Base-by-base conservation (phyloP, 1,284 basidiomycete genomes). In the Ganoderma resinaceum region DNA sequence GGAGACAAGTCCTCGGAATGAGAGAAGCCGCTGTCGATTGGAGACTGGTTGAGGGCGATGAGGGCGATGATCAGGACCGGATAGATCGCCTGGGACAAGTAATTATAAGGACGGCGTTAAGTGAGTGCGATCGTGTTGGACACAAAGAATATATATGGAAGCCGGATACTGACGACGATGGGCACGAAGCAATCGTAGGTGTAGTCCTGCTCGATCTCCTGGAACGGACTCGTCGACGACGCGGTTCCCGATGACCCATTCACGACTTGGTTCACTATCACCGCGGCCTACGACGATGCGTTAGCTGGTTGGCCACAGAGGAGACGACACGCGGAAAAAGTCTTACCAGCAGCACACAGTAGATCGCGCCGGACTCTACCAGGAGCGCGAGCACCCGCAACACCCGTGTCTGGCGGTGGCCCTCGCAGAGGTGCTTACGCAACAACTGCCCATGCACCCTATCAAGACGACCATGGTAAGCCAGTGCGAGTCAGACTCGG, bases 301-400 rank as follows among this genome's bases (percentile, higher is more conserved):
- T 26, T 16, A 26, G 4, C 11, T n/a, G n/a, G 43, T 46, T n/a
- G n/a, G 8, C n/a, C 20, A n/a, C 8, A n/a, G 20, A 9, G n/a
- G n/a, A 23, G 6, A 46, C 5, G 8, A 31, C n/a, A n/a, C n/a
- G 16, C 2, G 6, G 29, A 20, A 55, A 0, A 4, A 8, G 5
- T 5, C 65, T 26, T 35, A 66, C 65, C 60, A 60, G 61, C 12
- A 66, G 18, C 4, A 46, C 31, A 40, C 65, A 62, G 40, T 62
- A 66, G 11, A 62, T 60, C 11, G 53, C 18, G 6, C 65, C 65
- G 16, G 65, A 66, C 40, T 66, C 65, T 2, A 66, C 61, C 7
- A 66, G 60, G 0, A 66, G 40, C 11, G 65, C 37, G n/a, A 66
- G 59, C n/a, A 57, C 53, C 16, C 33, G 37, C 4, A 61, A 16